Conservation (phyloP, 441 rosid species). For the Arabidopsis lyrata region DNA sequence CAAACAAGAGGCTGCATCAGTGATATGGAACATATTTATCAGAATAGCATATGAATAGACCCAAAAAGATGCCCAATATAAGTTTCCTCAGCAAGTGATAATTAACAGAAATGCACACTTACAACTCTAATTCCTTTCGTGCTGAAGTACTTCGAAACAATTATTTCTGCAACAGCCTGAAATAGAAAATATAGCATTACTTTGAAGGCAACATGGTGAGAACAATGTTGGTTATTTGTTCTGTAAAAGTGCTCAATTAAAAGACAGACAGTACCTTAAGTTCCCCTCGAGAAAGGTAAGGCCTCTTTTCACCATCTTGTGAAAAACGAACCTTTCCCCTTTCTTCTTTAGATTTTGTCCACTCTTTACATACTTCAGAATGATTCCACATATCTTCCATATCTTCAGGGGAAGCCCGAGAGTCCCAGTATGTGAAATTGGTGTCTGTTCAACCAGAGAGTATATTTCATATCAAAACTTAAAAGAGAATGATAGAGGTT, state of each 20-base stretch:
- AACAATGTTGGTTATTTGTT: not conserved
- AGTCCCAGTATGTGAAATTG: constrained; percentile 64
- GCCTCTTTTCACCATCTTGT: constrained; percentile 62
- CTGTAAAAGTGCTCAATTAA: constrained; percentile 15
- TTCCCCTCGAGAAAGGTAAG: constrained; percentile 79
- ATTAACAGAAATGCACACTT: constrained; percentile 48
- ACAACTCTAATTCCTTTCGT: constrained; percentile 73
- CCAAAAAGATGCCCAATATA: not conserved
- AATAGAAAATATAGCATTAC: constrained; percentile 20
- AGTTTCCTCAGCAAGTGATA: constrained; percentile 14
- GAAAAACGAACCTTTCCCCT: constrained; percentile 82
- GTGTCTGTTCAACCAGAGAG: constrained; percentile 52
- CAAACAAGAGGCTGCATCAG: constrained; percentile 72
- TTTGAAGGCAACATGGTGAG: constrained; percentile 5
- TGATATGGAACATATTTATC: constrained; percentile 18
- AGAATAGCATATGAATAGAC: not conserved
- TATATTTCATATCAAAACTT: constrained; percentile 27
- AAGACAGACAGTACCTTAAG: constrained; percentile 62
- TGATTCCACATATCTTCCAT: constrained; percentile 86
- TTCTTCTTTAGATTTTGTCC: constrained; percentile 78
- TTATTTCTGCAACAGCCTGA: constrained; percentile 85
- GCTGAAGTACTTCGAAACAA: constrained; percentile 82
- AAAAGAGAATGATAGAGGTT: not conserved
- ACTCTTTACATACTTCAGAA: constrained; percentile 71
- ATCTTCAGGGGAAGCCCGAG: constrained; percentile 80